Evolutionary conservation across 1,284 basidiomycete genomes (phyloP), one percentile per base, ranked within the genome.

Genomic region (Wallemia hederae): DNA sequence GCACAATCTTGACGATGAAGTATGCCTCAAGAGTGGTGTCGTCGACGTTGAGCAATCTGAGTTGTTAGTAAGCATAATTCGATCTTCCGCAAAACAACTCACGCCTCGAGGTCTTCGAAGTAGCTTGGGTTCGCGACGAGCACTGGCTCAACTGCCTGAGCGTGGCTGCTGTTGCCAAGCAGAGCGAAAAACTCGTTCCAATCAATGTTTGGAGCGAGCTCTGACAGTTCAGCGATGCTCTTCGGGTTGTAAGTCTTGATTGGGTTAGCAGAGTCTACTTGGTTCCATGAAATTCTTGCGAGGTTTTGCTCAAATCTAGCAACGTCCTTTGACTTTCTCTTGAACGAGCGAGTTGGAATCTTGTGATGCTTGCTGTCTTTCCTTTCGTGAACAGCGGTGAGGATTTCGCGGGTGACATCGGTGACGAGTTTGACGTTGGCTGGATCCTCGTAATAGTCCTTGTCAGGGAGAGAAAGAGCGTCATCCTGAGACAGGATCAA

Each of bases 371-470:
- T 49, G 19, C 19, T 49, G 59, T 73, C 74, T 62, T 78, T 81
- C 76, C 68, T 81, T 80, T 24, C 81, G 80, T 66, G 65, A n/a
- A 67, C 62, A 60, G 65, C 66, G 29, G 59, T 60, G 2, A 66
- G 57, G 1, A 59, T 26, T 62, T 63, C 61, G 64, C 64, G 57
- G 25, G 92, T 72, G 19, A 86, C 80, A 55, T 74, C 73, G 63
- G 77, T 74, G 71, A 96, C 96, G 14, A 85, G 71, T 25, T 79
- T 75, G 24, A 80, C 70, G 58, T 87, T 78, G 0, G 75, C 73
- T 61, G 80, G 73, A 63, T 97, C 91, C 27, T 83, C 77, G 69
- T 89, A 97, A 70, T 97, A 96, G 72, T 91, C 83, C 76, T 91
- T 89, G 55, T 89, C 81, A 0, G 91, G 91, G 15, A 97, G 79